Conservation (phyloP, 192 early-diverging fungal species). For the Cetraspora pellucida region DNA sequence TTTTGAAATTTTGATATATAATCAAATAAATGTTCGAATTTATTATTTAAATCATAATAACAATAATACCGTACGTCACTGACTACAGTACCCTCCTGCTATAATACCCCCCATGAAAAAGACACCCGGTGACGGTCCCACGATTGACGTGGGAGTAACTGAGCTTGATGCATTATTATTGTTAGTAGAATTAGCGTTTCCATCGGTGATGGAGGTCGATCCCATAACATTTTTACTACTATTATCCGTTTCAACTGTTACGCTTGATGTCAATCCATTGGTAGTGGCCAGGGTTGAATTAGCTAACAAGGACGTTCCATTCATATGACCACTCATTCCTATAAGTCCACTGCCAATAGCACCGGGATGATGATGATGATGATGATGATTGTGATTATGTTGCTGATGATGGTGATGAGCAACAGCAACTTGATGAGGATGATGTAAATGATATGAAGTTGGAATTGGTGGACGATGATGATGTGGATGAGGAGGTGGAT, state of each 20-base stretch:
- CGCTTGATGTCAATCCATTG: not conserved
- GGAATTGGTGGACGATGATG: slow-evolving; percentile 32
- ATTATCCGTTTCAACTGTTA: slow-evolving; percentile 5
- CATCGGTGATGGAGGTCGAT: not conserved
- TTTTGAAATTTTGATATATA: too few relatives aligned
- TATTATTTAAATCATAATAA: too few relatives aligned
- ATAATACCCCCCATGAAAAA: too few relatives aligned
- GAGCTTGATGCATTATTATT: not conserved
- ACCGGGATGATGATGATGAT: slow-evolving; percentile 33
- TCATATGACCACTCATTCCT: slow-evolving; percentile 20
- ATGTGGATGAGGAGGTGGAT: slow-evolving; percentile 19
- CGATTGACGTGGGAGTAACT: too few relatives aligned
- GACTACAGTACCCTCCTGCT: too few relatives aligned
- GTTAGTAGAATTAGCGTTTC: not conserved
- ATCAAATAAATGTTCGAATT: too few relatives aligned
- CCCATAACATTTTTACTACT: not conserved
- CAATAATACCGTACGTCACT: too few relatives aligned
- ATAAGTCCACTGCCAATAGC: slow-evolving; percentile 27
- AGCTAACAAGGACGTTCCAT: slow-evolving; percentile 10
- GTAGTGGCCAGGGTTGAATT: not conserved
- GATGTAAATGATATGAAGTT: slow-evolving; percentile 2
- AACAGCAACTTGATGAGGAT: slow-evolving; percentile 37
- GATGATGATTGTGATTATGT: slow-evolving; percentile 30
- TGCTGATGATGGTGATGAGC: slow-evolving; percentile 36
- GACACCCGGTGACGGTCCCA: too few relatives aligned